Conservation (phyloP, 306 rosid genomes). For the Malus fusca region DNA sequence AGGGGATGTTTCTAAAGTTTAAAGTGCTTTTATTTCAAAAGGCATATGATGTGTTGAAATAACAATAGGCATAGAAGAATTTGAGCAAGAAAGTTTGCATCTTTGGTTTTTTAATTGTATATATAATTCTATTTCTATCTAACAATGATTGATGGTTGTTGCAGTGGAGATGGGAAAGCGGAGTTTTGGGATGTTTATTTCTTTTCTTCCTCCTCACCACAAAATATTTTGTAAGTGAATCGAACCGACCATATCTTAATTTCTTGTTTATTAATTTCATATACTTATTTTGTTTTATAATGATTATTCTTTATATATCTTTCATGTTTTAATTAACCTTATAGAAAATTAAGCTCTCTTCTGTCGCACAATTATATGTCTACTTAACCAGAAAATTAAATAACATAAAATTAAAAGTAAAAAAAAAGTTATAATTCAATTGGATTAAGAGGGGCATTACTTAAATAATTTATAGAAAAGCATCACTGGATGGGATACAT, state of each 20-base stretch:
- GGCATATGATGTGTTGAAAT: neutral
- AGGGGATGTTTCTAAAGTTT: neutral
- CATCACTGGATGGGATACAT: too few species aligned
- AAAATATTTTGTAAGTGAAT: conserved; percentile 69
- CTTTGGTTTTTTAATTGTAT: neutral
- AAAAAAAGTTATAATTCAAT: conserved; percentile 5
- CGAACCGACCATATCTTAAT: neutral
- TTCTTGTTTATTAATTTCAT: neutral
- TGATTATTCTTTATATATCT: conserved; percentile 3
- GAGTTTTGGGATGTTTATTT: conserved; percentile 67
- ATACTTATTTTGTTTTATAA: conserved; percentile 9
- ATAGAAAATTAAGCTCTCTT: neutral
- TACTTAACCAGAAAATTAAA: neutral
- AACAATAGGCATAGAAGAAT: neutral
- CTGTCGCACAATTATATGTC: neutral
- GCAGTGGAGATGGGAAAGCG: conserved; percentile 99
- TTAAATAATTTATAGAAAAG: neutral
- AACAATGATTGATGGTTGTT: conserved; percentile 9
- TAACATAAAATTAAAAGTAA: conserved; percentile 1
- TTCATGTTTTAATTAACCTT: neutral
- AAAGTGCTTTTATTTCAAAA: neutral
- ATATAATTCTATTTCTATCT: neutral
- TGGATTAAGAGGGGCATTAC: neutral
- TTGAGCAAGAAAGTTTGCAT: neutral
- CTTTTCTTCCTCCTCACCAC: conserved; percentile 73